Base-by-base conservation (phyloP, 768 basidiomycete species). In the Tephrocybe sp. region DNA sequence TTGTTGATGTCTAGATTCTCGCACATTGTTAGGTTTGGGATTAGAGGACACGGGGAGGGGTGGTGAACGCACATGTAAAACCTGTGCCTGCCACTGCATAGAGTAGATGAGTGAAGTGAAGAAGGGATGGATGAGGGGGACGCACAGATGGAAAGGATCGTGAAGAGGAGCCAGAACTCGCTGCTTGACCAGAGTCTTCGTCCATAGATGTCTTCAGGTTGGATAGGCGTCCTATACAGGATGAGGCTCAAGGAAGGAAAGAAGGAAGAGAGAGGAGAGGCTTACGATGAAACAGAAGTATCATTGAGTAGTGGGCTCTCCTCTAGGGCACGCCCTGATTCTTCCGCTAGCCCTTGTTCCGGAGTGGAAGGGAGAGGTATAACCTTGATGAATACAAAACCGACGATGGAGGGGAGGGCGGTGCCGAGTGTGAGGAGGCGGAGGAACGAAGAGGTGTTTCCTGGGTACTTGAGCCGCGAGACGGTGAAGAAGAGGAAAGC, bases 401-500 rank as follows among this genome's bases (percentile, higher is more conserved):
- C 93, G 15, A 91, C 56, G 25, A 92, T 64, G 83, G 93, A 88
- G 0, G 90, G 89, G 1, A 85, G 58, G 0, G 90, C 75, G 0
- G 92, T 93, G 1, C 93, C 93, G 2, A 92, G 55, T 0, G 85
- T 79, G 6, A 97, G 80, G 4, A 92, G 68, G 0, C 88, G 74
- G 1, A 98, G 68, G 60, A 96, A 88, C 1, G 83, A 77, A 0
- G 86, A 87, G 0, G 88, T 89, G 59, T 93, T 77, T 0, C 89
- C 92, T 0, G 88, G 83, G 59, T 84, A 94, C 34, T 85, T 64
- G 0, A 79, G 61, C 50, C 86, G 85, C 0, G 90, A 84, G 32
- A 95, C 69, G 1, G 84, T 78, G 10, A 90, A 89, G 69, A 95
- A 97, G 55, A 89, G 74, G 73, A 96, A 95, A 0, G 94, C 94